Percentiles rank a stretch among this genome's conserved stretches.
These are phyloP conservation scores for Penium margaritaceum DNA, from an alignment of 139 green algal genomes.

Conservation along the genomic window DNA sequence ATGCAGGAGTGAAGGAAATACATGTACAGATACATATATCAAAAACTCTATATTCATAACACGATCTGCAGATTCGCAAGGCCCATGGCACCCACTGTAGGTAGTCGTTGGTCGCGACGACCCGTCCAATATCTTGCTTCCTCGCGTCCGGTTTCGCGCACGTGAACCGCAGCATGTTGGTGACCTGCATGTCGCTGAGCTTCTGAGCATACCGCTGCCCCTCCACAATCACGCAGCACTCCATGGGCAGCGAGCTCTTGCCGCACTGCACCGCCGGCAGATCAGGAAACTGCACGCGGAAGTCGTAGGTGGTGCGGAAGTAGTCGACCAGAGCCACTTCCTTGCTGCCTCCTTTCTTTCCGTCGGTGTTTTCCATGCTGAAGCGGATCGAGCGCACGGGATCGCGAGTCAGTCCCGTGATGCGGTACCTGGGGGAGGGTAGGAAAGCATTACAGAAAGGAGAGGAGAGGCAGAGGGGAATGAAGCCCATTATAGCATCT, in stretches of 20 bases:
- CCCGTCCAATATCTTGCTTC: background rate
- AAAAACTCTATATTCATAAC: no score
- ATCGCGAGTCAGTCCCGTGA: constrained; percentile 4
- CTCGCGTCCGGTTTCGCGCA: background rate
- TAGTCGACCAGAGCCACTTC: constrained; percentile 15
- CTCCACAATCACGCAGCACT: constrained; percentile 13
- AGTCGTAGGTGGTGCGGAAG: constrained; percentile 31
- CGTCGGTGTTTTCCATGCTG: background rate
- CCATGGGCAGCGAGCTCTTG: constrained; percentile 28
- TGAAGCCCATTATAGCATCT: no score
- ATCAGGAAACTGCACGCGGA: constrained; percentile 8
- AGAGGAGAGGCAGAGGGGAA: no score
- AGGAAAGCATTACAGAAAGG: no score
- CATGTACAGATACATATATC: no score
- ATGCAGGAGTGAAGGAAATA: no score
- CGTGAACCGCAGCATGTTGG: background rate
- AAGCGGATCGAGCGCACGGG: background rate
- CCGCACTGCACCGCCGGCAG: constrained; percentile 7
- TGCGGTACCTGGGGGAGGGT: constrained; percentile 20
- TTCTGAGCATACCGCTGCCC: constrained; percentile 24
- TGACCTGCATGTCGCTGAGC: constrained; percentile 19
- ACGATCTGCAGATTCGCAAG: no score
- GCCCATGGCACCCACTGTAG: constrained; percentile 15
- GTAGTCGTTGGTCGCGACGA: constrained; percentile 13
- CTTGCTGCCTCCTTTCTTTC: no score